Evolutionary conservation across 805 yeast species (phyloP).

Genomic region (Candida sonorensis): DNA sequence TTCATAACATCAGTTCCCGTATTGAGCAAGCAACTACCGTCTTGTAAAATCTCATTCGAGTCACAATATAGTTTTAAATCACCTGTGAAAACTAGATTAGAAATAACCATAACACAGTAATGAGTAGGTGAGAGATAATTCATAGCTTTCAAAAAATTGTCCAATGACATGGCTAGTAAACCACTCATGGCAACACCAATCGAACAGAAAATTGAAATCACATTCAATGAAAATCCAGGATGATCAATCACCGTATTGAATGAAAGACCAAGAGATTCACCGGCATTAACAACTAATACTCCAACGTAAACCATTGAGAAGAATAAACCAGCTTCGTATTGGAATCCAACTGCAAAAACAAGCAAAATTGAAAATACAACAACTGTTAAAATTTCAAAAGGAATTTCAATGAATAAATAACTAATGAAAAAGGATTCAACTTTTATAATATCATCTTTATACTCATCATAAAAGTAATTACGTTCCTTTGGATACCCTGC

Average conservation of each 20-base stretch:
- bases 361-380: slow-evolving; percentile 53
- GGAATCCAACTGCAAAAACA: slow-evolving; percentile 68
- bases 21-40: slow-evolving; percentile 38
- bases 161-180: slow-evolving; percentile 72
- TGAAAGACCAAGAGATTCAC: slow-evolving; percentile 79
- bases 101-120: slow-evolving; percentile 56
- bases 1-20: slow-evolving; percentile 52
- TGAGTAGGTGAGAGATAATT: slow-evolving; percentile 76
- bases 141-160: slow-evolving; percentile 56
- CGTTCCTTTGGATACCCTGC: slow-evolving; percentile 71
- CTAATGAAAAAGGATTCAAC: slow-evolving; percentile 53
- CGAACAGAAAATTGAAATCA: slow-evolving; percentile 58
- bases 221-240: slow-evolving; percentile 74
- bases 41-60: slow-evolving; percentile 17
- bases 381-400: slow-evolving; percentile 56
- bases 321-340: slow-evolving; percentile 58
- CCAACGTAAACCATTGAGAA: slow-evolving; percentile 55
- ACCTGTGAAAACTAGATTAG: slow-evolving; percentile 50
- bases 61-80: slow-evolving; percentile 46
- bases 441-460: slow-evolving; percentile 65
- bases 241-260: slow-evolving; percentile 69
- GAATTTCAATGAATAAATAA: slow-evolving; percentile 58
- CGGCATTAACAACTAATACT: slow-evolving; percentile 56
- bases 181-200: slow-evolving; percentile 83
- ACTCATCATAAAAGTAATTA: slow-evolving; percentile 72